Base-by-base conservation (phyloP, 2,329 filamentous ascomycete genomes). In the Akanthomyces muscarius region DNA sequence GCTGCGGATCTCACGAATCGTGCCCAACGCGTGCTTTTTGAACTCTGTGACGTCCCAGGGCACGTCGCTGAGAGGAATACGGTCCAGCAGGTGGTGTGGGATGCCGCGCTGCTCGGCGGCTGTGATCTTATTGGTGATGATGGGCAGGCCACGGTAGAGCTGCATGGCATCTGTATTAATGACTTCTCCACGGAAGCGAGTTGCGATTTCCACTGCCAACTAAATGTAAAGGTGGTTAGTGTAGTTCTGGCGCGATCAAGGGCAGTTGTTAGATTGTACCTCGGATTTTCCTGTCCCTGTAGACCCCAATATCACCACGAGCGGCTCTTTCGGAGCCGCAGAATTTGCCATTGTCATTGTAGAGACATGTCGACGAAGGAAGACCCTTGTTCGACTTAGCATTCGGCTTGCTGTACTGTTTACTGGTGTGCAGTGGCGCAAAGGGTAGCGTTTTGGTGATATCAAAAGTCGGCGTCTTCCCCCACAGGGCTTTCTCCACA, bases 111-210 rank as follows among this genome's bases (percentile, higher is more conserved):
- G 88, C 73, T 98, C 94, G 23, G 86, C 82, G 0, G 72, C 59
- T 0, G 90, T 86, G 64, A 98, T 90, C 73, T 98, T 96, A 75
- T 99, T 99, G 30, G 95, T 99, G 69, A 98, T 94, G 66, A 98
- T 89, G 5, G 95, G 92, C 50, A 99, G 80, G 3, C 95, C 95
- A 60, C 85, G 84, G 75, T 99, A 99, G 77, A 99, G 87, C 74
- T 99, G 95, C 92, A 99, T 97, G 45, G 95, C 95, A 80, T 99
- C 95, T 53, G 91, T 91, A 73, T 99, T 99, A 77, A 99, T 92
- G 59, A 99, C 85, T 75, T 99, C 95, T 71, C 96, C 95, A 74
- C 95, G 88, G 76, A 92, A 93, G 25, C 83, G 86, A 48, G 82
- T 82, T 1, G 96, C 95, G 58, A 99, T 78, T 66, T 97, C 91